Percentiles rank a stretch among this genome's conserved stretches.
Evolutionary conservation across 306 rosid genomes (phyloP).

Genomic region (Pterocarpus santalinus): DNA sequence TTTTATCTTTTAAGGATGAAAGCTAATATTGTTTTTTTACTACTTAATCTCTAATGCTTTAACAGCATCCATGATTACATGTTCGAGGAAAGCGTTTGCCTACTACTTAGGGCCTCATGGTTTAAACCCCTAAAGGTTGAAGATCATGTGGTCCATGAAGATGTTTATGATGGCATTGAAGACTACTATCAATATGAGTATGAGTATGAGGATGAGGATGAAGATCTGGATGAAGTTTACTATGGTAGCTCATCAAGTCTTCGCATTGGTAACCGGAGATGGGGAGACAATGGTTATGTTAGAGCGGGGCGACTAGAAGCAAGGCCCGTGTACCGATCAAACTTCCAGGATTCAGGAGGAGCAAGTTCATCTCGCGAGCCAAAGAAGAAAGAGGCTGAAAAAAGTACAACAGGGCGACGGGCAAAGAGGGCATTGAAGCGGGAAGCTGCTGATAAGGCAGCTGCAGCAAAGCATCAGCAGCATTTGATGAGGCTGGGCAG

Average conservation of each 20-base stretch:
- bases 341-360: slow-evolving; percentile 56
- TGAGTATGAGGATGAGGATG: slow-evolving; percentile 67
- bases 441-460: slow-evolving; percentile 90
- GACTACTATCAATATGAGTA: slow-evolving; percentile 63
- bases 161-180: slow-evolving; percentile 51
- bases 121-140: slow-evolving; percentile 66
- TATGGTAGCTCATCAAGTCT: slow-evolving; percentile 64
- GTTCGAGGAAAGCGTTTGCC: slow-evolving; percentile 95
- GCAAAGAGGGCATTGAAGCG: slow-evolving; percentile 89
- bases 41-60: not conserved
- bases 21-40: slow-evolving; percentile 6
- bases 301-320: slow-evolving; percentile 84
- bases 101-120: slow-evolving; percentile 91
- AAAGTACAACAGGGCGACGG: slow-evolving; percentile 68
- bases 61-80: slow-evolving; percentile 79
- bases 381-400: slow-evolving; percentile 57
- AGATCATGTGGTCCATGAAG: slow-evolving; percentile 52
- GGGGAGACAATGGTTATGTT: slow-evolving; percentile 91
- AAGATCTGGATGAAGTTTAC: slow-evolving; percentile 67
- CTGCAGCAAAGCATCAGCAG: slow-evolving; percentile 80
- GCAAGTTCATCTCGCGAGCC: slow-evolving; percentile 74
- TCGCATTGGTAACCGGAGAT: slow-evolving; percentile 87
- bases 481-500: slow-evolving; percentile 76
- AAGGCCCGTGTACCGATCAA: slow-evolving; percentile 61
- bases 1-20: not conserved